These are phyloP conservation scores for Aspergillus pseudoglaucus DNA, from an alignment of 2,329 filamentous ascomycete genomes.

Conservation along the genomic window DNA sequence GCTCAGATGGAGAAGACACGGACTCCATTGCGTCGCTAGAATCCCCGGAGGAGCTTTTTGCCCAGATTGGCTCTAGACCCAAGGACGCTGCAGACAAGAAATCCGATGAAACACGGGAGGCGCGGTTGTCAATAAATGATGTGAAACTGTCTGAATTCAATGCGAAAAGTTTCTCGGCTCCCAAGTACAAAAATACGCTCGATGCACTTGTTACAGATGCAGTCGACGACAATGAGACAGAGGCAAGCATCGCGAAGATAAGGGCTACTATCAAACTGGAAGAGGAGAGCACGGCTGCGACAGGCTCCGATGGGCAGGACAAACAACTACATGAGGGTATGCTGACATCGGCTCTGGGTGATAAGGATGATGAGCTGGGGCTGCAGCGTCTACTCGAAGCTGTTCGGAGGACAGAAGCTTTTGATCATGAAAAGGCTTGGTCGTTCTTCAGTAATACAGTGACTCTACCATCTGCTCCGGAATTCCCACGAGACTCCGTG, in stretches of 20 bases:
- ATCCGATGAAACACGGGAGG: constrained; percentile 3
- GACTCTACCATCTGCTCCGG: constrained; percentile 14
- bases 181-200: constrained; percentile 59
- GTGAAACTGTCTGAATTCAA: constrained; percentile 9
- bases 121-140: constrained; percentile 13
- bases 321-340: constrained; percentile 31
- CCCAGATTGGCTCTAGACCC: constrained; percentile 13
- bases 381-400: constrained; percentile 49
- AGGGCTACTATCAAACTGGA: constrained; percentile 22
- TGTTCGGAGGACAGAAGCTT: constrained; percentile 55
- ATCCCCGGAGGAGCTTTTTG: constrained; percentile 48
- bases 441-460: constrained; percentile 47
- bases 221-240: constrained; percentile 52
- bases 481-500: constrained; percentile 32
- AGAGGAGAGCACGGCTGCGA: not conserved
- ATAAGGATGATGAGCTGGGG: constrained; percentile 37
- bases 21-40: constrained; percentile 52
- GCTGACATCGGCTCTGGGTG: constrained; percentile 38
- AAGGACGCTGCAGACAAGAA: constrained; percentile 6
- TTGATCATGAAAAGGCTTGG: constrained; percentile 48
- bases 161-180: constrained; percentile 9
- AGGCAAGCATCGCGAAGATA: constrained; percentile 44
- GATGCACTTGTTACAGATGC: constrained; percentile 56
- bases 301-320: constrained; percentile 1
- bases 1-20: constrained; percentile 65